Evolutionary conservation across 2,329 filamentous ascomycete genomes (phyloP).

Genomic region (Nemania sp.): DNA sequence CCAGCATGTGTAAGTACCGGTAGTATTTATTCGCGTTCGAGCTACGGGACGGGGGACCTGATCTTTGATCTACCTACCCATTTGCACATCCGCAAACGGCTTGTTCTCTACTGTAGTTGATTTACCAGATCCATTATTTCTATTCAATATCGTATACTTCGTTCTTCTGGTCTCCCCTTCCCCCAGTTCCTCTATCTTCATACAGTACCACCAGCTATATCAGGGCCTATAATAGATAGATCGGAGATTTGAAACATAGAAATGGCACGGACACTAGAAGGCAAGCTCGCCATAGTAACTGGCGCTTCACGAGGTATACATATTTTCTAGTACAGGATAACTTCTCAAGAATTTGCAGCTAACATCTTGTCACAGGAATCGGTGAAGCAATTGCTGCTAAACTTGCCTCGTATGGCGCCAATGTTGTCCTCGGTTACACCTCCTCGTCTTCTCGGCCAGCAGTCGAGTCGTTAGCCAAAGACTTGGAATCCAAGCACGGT

Average conservation of each 20-base stretch:
- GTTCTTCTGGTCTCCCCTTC: too few species aligned
- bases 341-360: not conserved
- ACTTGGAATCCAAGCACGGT: conserved; percentile 59
- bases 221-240: too few species aligned
- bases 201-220: too few species aligned
- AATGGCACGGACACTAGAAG: conserved; percentile 56
- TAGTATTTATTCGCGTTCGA: too few species aligned
- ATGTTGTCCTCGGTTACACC: conserved; percentile 72
- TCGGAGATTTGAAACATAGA: not conserved
- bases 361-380: conserved; percentile 60
- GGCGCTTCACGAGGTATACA: conserved; percentile 73
- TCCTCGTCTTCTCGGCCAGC: conserved; percentile 42
- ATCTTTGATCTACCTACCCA: too few species aligned
- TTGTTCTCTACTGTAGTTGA: too few species aligned
- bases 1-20: too few species aligned
- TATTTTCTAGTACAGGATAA: not conserved
- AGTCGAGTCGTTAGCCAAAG: conserved; percentile 64
- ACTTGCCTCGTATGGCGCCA: conserved; percentile 71
- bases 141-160: too few species aligned
- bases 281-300: conserved; percentile 78
- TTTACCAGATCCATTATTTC: too few species aligned
- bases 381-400: conserved; percentile 67
- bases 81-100: too few species aligned
- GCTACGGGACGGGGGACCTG: too few species aligned
- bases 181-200: too few species aligned